Percentiles rank a stretch among this genome's conserved stretches.
phyloP scores from a whole-genome alignment of 768 basidiomycete species.

The Calocybe indica region DNA sequence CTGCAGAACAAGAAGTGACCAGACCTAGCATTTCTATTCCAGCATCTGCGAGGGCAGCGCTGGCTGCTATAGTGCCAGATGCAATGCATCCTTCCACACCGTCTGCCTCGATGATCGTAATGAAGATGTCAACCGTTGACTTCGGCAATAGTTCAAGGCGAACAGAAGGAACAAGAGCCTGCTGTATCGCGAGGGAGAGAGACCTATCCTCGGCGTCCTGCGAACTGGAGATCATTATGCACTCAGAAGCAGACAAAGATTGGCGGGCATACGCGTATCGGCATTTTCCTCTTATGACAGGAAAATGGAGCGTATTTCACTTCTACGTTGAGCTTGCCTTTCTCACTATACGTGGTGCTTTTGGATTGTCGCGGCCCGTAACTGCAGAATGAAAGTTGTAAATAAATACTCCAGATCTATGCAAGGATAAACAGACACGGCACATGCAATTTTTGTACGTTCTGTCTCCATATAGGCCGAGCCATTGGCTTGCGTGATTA shows the following conservation, averaged over 20 bases:
- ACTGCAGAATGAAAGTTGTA: conserved; percentile 28
- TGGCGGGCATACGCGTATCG: conserved; percentile 65
- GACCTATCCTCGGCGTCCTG: conserved; percentile 95
- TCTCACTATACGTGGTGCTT: conserved; percentile 76
- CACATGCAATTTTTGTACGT: conserved; percentile 89
- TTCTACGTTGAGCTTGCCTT: conserved; percentile 87
- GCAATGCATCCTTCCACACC: conserved; percentile 87
- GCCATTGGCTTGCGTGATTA: conserved; percentile 92
- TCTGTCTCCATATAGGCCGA: conserved; percentile 96
- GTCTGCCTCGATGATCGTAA: conserved; percentile 89
- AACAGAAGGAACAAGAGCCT: conserved; percentile 78
- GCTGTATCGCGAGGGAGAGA: conserved; percentile 76
- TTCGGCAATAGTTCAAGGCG: conserved; percentile 91
- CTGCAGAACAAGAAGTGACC: conserved; percentile 78
- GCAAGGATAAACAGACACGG: conserved; percentile 63
- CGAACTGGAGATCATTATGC: conserved; percentile 13
- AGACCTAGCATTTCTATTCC: conserved; percentile 90
- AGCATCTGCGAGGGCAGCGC: conserved; percentile 87
- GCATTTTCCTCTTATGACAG: conserved; percentile 67
- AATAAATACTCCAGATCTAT: conserved; percentile 2
- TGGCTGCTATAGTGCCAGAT: conserved; percentile 81
- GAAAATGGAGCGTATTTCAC: conserved; percentile 97
- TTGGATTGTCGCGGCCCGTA: conserved; percentile 86
- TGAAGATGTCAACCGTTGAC: conserved; percentile 85
- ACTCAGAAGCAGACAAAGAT: neutral